These are phyloP conservation scores for Zangia roseola DNA, from an alignment of 768 basidiomycete species.

Conservation along the genomic window DNA sequence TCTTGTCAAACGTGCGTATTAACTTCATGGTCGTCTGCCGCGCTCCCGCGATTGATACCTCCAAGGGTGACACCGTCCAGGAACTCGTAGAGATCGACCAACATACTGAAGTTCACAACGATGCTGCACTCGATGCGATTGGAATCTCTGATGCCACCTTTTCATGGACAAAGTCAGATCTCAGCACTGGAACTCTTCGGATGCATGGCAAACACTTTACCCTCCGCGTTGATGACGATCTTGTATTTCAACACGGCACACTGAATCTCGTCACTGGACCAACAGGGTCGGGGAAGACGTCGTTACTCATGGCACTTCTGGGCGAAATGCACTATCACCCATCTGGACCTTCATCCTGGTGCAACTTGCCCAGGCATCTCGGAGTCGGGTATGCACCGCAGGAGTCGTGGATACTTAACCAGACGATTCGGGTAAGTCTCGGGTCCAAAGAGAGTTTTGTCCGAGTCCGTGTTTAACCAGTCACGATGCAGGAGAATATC, in stretches of 20 bases:
- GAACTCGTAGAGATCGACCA: background rate
- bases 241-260: conserved; percentile 49
- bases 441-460: no score
- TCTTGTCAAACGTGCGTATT: conserved; percentile 3
- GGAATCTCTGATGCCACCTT: conserved; percentile 8
- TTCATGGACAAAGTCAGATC: conserved; percentile 5
- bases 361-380: conserved; percentile 59
- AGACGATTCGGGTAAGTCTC: conserved; percentile 58
- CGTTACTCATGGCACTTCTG: conserved; percentile 61
- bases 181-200: background rate
- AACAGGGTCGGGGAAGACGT: conserved; percentile 63
- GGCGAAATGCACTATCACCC: conserved; percentile 65
- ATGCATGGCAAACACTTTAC: conserved; percentile 39
- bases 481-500: conserved; percentile 6
- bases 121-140: background rate
- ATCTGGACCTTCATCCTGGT: conserved; percentile 54
- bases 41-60: background rate
- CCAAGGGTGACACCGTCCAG: conserved; percentile 1
- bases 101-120: background rate
- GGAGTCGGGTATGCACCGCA: conserved; percentile 82
- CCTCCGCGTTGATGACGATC: conserved; percentile 49
- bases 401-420: conserved; percentile 83
- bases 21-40: background rate
- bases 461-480: background rate
- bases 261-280: conserved; percentile 62